Percentiles rank a stretch among this genome's conserved stretches.
phyloP scores from a whole-genome alignment of 495 filamentous ascomycete species.

The Tuber microsphaerosporum region DNA sequence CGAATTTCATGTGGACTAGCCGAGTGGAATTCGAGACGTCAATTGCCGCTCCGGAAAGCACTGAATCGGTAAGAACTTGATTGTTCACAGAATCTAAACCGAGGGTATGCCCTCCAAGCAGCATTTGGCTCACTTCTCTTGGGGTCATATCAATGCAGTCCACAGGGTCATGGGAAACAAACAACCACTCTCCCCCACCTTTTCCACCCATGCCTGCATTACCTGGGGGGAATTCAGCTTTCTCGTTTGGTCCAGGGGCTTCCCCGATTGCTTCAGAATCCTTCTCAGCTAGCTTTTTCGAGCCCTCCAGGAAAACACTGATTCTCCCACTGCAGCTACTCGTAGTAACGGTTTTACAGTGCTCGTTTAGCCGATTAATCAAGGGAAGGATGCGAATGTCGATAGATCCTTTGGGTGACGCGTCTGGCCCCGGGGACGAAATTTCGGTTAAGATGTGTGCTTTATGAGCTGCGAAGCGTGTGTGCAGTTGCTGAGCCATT shows the following conservation, averaged over 20 bases:
- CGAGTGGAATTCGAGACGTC: slow-evolving; percentile 43
- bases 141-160: slow-evolving; percentile 32
- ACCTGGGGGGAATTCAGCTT: not conserved
- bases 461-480: slow-evolving; percentile 28
- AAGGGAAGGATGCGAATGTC: slow-evolving; percentile 68
- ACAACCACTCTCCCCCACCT: slow-evolving; percentile 77
- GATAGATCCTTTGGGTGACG: slow-evolving; percentile 75
- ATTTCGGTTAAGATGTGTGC: slow-evolving; percentile 26
- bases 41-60: not conserved
- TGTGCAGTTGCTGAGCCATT: slow-evolving; percentile 13
- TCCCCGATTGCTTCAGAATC: not conserved
- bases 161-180: slow-evolving; percentile 73
- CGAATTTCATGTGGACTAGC: slow-evolving; percentile 83
- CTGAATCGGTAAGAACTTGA: not conserved
- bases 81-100: not conserved
- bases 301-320: slow-evolving; percentile 77
- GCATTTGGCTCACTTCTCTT: slow-evolving; percentile 28
- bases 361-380: slow-evolving; percentile 65
- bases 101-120: slow-evolving; percentile 17
- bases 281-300: slow-evolving; percentile 44
- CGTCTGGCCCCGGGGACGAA: slow-evolving; percentile 26
- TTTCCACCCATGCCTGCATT: slow-evolving; percentile 62
- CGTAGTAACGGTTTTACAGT: slow-evolving; percentile 69
- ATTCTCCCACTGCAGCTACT: slow-evolving; percentile 84
- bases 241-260: not conserved